Evolutionary conservation across 2,329 filamentous ascomycete species (phyloP), one percentile per base, ranked within the genome.

Genomic region (Ophiostoma ulmi): DNA sequence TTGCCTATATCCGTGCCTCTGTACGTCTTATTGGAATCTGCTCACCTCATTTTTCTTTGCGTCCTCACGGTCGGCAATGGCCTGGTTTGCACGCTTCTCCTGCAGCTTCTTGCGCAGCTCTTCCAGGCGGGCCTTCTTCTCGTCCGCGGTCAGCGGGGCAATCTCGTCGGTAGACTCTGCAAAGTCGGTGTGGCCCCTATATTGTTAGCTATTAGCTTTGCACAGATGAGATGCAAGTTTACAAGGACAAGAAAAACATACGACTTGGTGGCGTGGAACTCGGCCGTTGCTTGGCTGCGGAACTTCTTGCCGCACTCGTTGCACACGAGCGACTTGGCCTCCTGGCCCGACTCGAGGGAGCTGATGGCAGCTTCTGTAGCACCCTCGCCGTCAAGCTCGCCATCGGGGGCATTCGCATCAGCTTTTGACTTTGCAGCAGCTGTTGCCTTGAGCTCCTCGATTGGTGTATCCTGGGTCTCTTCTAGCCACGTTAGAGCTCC

Each of bases 291-390:
- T 74, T 90, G 87, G 76, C 88, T 92, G 75, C 92, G 87, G 81
- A 99, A 96, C 78, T 89, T 91, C 85, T 97, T 97, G 77, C 91
- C 91, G 78, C 95, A 99, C 71, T 97, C 94, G 74, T 97, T 95
- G 85, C 95, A 99, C 68, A 96, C 86, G 70, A 98, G 87, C 67
- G 93, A 97, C 77, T 88, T 87, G 70, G 93, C 91, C 70, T 87
- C 83, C 76, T 90, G 88, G 72, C 90, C 92, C 1, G 87, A 87
- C 75, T 91, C 84, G 2, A 94, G 83, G n/a, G 87, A 85, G 5
- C 88, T 86, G 38, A 82, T 80, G 26, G 83, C 83, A 2, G 83
- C 84, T 10, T 87, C 84, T 2, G 83, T 81, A 3, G 85, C 81
- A 38, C 83, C 84, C 35, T 78, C 77, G 3, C 79, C 80, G 0